Conservation (phyloP, 768 basidiomycete species). For the Pleurotus eryngii region DNA sequence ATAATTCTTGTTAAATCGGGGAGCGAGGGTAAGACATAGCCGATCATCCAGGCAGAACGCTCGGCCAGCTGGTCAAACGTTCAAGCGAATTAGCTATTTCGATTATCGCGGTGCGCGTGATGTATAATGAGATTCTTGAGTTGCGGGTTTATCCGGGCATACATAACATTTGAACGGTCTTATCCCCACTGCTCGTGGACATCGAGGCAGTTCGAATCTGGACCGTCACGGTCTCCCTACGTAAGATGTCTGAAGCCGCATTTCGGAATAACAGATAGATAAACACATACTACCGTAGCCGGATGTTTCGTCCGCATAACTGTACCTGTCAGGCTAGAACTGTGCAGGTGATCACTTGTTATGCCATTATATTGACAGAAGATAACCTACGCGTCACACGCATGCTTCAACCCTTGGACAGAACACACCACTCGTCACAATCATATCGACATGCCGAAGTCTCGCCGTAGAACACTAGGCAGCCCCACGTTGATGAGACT, state of each 20-base stretch:
- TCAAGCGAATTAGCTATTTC: no score
- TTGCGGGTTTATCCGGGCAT: neutral
- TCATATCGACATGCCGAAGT: conserved; percentile 3
- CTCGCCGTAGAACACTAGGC: neutral
- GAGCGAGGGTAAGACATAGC: neutral
- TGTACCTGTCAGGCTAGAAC: neutral
- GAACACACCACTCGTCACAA: neutral
- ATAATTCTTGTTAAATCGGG: neutral
- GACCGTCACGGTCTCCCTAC: neutral
- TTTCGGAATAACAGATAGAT: neutral
- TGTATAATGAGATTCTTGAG: no score
- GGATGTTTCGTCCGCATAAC: neutral
- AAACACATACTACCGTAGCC: neutral
- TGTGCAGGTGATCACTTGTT: neutral
- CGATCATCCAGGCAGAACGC: neutral
- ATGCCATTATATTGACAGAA: neutral
- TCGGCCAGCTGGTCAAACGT: neutral
- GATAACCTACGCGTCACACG: conserved; percentile 1
- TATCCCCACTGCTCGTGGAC: conserved; percentile 6
- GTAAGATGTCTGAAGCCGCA: no score
- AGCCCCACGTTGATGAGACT: conserved; percentile 3
- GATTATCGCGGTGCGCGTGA: no score
- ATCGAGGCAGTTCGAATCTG: neutral
- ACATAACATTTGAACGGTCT: neutral
- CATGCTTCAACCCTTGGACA: conserved; percentile 1